Percentiles rank a stretch among this genome's conserved stretches.
phyloP scores from a whole-genome alignment of 768 basidiomycete species.

The Boletus insuetus region DNA sequence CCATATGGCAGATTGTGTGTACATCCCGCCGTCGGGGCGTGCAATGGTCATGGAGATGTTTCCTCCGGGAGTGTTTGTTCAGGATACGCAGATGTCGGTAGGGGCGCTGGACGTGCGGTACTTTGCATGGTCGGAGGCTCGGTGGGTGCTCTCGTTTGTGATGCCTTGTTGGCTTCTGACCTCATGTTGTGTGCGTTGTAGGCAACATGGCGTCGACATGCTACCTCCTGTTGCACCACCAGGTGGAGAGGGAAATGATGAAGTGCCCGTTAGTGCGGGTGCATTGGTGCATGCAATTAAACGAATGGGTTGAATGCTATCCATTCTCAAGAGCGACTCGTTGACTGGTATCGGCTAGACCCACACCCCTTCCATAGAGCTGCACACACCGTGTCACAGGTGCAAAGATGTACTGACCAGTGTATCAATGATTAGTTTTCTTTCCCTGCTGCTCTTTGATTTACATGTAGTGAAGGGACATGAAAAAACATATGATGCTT shows the following conservation, averaged over 20 bases:
- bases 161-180: not conserved
- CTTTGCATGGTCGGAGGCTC: slow-evolving; percentile 1
- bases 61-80: slow-evolving; percentile 1
- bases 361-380: not conserved
- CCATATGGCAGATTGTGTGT: slow-evolving; percentile 4
- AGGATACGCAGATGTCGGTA: not conserved
- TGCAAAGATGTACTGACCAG: not conserved
- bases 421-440: not conserved
- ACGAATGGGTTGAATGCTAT: not conserved
- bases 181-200: not conserved
- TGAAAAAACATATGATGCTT: too few relatives aligned
- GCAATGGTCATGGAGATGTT: slow-evolving; percentile 2
- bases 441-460: not conserved
- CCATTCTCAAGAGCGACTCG: too few relatives aligned
- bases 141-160: not conserved
- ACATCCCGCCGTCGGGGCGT: not conserved
- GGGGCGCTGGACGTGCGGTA: not conserved
- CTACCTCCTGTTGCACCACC: not conserved
- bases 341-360: too few relatives aligned
- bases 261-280: not conserved
- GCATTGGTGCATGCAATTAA: not conserved
- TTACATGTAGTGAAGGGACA: too few relatives aligned
- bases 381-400: not conserved
- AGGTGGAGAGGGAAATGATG: not conserved
- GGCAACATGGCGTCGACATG: not conserved